Base-by-base conservation (phyloP, 805 yeast genomes). In the Starmera caribaea region DNA sequence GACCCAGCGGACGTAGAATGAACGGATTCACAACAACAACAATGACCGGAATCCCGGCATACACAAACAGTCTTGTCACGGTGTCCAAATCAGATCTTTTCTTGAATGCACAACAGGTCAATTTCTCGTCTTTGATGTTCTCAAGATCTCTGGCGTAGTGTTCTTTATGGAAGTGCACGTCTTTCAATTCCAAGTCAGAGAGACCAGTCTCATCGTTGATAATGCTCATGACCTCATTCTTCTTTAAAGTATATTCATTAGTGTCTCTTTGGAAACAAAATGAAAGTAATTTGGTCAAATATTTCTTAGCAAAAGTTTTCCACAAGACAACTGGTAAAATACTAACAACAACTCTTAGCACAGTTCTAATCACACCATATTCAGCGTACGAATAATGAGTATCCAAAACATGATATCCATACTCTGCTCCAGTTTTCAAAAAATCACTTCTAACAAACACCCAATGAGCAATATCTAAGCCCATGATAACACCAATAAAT, bases 401-500 rank as follows among this genome's bases (percentile, higher is more conserved):
- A 14, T 67, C 56, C 14, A 65, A 50, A 8, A 51, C 38, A 6
- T 40, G 37, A 28, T 48, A 41, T 2, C 49, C 52, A 32, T 38
- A 46, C 5, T 38, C 43, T 5, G 47, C 45, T 33, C 16, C 30
- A 8, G 36, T 37, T 26, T 40, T 45, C 6, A 21, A 21, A 30
- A 43, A 38, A 5, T 34, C 35, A 7, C 45, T 32, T 37, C 53
- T 50, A 4, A 71, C 54, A 14, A 38, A 43, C 5, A 42, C 3
- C 57, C 57, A 50, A 13, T 48, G 45, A 4, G 53, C 37, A 21
- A 81, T 46, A 45, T 83, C 92, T 7, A 82, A 50, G 0, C 98
- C 98, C 34, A 78, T 63, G 13, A 88, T 66, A 34, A 89, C 97
- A 3, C 96, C 96, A 38, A 89, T 65, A 51, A 90, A 90, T 5